Base-by-base conservation (phyloP, 441 rosid species). In the Pelargonium fulgidum region DNA sequence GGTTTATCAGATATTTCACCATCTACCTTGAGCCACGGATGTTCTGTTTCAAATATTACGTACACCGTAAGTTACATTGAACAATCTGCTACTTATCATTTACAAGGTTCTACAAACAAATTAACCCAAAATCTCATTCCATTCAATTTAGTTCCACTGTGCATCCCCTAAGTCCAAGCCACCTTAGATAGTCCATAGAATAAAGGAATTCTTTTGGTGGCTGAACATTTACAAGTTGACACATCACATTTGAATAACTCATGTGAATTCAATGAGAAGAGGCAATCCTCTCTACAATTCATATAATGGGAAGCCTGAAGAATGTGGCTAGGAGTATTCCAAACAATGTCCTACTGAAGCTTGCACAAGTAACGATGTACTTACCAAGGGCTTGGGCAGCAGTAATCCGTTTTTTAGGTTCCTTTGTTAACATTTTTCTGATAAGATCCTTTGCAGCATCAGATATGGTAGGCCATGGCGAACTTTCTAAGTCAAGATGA, bases 11-110 rank as follows among this genome's bases (percentile, higher is more conserved):
- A 84, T 19, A 83, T 84, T 62, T 73, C 82, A 3, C 81, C 88
- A n/a, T 81, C 90, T 66, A 70, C 85, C 78, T 78, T 88, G 73
- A 93, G 33, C 99, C 96, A 93, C 59, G 93, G 89, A 81, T 93
- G 96, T 42, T 81, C 99, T 93, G 77, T 41, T 68, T 75, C 82
- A 78, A 61, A 77, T 56, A n/a, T 14, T 52, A 50, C 0, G 11
- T 22, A n/a, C n/a, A n/a, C n/a, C 4, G 6, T 19, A 11, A 62
- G 47, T 48, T 8, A 62, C 48, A 52, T 62, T 17, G 59, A 70
- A 39, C 26, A 33, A 12, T 41, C 6, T 41, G 66, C 20, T 44
- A 16, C 59, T 50, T 59, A 22, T 68, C 20, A 59, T 59, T 6
- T 10, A 54, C 19, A 54, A 17, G 12, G 61, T 16, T 54, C 17